Percentiles rank a stretch among this genome's conserved stretches.
These are phyloP conservation scores for Ampelomyces quisqualis DNA, from an alignment of 2,329 filamentous ascomycete genomes.

Conservation along the genomic window DNA sequence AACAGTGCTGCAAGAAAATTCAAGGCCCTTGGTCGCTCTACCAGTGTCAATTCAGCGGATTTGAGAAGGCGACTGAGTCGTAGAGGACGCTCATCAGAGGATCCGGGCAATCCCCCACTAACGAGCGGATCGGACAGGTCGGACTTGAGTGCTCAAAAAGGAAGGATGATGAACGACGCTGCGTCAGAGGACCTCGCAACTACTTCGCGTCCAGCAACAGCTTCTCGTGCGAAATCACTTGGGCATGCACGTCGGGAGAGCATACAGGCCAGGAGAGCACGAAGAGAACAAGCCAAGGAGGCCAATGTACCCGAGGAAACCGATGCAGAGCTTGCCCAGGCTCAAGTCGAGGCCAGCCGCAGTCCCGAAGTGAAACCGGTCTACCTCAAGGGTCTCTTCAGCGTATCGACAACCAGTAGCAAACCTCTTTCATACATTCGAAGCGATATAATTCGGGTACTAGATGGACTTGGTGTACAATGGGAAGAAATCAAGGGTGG, in stretches of 20 bases:
- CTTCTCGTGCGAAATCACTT: constrained; percentile 74
- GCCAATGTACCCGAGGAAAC: constrained; percentile 89
- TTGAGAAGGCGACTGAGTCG: constrained; percentile 65
- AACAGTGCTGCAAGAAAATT: constrained; percentile 58
- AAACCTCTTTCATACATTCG: constrained; percentile 86
- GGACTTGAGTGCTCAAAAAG: constrained; percentile 50
- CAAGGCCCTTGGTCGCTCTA: constrained; percentile 77
- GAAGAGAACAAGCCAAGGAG: constrained; percentile 70
- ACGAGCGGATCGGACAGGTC: constrained; percentile 81
- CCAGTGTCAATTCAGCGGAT: constrained; percentile 88
- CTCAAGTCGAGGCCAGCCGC: constrained; percentile 53
- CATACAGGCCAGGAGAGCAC: constrained; percentile 80
- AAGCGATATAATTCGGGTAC: constrained; percentile 83
- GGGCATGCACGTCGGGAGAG: constrained; percentile 88
- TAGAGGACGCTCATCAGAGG: constrained; percentile 56
- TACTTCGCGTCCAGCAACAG: constrained; percentile 32
- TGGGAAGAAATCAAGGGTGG: constrained; percentile 91
- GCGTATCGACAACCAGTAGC: constrained; percentile 92
- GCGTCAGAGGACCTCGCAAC: constrained; percentile 52
- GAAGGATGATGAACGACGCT: constrained; percentile 52
- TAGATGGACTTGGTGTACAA: constrained; percentile 85
- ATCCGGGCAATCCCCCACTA: constrained; percentile 64
- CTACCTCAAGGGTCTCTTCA: constrained; percentile 94
- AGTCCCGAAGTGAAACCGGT: constrained; percentile 88
- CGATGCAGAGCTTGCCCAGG: constrained; percentile 68